Percentiles rank a stretch among this genome's conserved stretches.
These are phyloP conservation scores for Xylariaceae sp. DNA, from an alignment of 2,329 filamentous ascomycete genomes.

Conservation along the genomic window DNA sequence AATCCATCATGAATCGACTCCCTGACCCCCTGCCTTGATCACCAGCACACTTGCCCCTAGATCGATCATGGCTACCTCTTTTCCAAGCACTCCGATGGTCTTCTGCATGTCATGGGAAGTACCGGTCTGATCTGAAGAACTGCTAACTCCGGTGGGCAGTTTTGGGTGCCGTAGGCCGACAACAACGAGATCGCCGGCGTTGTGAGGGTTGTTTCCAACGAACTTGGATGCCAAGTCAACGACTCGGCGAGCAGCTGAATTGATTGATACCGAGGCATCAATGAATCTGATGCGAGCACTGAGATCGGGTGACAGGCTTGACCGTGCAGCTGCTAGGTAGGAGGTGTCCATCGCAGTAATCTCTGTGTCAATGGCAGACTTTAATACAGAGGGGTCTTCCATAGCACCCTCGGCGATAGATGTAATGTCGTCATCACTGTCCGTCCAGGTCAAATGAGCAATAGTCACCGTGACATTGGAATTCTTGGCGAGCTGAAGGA, in stretches of 20 bases:
- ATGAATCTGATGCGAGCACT: slow-evolving; percentile 42
- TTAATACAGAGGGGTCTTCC: slow-evolving; percentile 19
- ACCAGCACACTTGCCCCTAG: slow-evolving; percentile 65
- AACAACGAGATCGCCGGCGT: slow-evolving; percentile 66
- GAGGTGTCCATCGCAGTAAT: slow-evolving; percentile 34
- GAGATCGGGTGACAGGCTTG: slow-evolving; percentile 33
- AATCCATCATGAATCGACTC: slow-evolving; percentile 15
- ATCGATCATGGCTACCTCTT: slow-evolving; percentile 52
- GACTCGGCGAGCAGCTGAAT: slow-evolving; percentile 40
- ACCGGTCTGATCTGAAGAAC: slow-evolving; percentile 14
- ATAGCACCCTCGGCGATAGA: slow-evolving; percentile 17
- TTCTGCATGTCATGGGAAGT: slow-evolving; percentile 40
- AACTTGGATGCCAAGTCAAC: slow-evolving; percentile 52
- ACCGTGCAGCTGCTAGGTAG: slow-evolving; percentile 34
- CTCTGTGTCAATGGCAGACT: slow-evolving; percentile 29
- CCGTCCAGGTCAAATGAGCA: slow-evolving; percentile 47
- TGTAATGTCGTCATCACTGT: slow-evolving; percentile 27
- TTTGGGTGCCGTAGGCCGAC: slow-evolving; percentile 51
- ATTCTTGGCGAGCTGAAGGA: slow-evolving; percentile 78
- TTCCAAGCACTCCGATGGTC: slow-evolving; percentile 56
- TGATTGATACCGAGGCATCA: slow-evolving; percentile 40
- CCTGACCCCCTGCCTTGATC: slow-evolving; percentile 51
- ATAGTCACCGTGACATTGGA: slow-evolving; percentile 73
- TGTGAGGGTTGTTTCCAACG: slow-evolving; percentile 55
- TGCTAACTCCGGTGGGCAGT: slow-evolving; percentile 23